Conservation (phyloP, 2,329 filamentous ascomycete species). For the Ophiostoma australiae region DNA sequence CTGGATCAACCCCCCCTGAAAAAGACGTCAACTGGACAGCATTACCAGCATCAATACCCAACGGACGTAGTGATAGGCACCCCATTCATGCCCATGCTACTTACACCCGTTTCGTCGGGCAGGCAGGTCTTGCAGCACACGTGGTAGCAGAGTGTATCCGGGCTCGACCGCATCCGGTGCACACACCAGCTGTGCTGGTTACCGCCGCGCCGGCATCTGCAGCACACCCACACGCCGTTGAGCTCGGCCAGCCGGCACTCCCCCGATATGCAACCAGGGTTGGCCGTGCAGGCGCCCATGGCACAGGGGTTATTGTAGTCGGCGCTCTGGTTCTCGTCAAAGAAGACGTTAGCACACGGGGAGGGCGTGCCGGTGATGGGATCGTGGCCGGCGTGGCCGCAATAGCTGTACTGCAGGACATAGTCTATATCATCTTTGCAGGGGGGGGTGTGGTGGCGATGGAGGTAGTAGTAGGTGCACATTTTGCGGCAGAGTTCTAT, state of each 20-base stretch:
- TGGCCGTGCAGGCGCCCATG: constrained; percentile 43
- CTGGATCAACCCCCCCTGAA: too few relatives aligned
- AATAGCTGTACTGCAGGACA: constrained; percentile 28
- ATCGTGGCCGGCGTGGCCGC: constrained; percentile 24
- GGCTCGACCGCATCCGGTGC: constrained; percentile 43
- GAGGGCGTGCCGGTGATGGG: constrained; percentile 19
- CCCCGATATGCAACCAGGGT: constrained; percentile 45
- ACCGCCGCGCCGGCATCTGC: constrained; percentile 43
- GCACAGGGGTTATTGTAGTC: constrained; percentile 43
- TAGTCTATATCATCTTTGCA: constrained; percentile 26
- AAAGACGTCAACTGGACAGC: too few relatives aligned
- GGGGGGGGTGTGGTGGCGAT: constrained; percentile 41
- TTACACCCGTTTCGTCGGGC: constrained; percentile 31
- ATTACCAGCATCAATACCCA: neutral
- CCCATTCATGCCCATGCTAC: neutral
- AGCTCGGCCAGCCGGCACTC: constrained; percentile 47
- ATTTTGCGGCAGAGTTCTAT: constrained; percentile 33
- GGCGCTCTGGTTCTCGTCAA: constrained; percentile 34
- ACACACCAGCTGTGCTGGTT: constrained; percentile 45
- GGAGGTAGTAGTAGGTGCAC: constrained; percentile 49
- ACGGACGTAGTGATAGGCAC: neutral
- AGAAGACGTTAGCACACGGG: constrained; percentile 34
- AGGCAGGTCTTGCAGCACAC: constrained; percentile 44
- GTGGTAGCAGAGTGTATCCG: constrained; percentile 51
- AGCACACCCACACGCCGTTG: constrained; percentile 47